Base-by-base conservation (phyloP, 1,139 yeast genomes). In the Groenewaldozyma auringiensis region DNA sequence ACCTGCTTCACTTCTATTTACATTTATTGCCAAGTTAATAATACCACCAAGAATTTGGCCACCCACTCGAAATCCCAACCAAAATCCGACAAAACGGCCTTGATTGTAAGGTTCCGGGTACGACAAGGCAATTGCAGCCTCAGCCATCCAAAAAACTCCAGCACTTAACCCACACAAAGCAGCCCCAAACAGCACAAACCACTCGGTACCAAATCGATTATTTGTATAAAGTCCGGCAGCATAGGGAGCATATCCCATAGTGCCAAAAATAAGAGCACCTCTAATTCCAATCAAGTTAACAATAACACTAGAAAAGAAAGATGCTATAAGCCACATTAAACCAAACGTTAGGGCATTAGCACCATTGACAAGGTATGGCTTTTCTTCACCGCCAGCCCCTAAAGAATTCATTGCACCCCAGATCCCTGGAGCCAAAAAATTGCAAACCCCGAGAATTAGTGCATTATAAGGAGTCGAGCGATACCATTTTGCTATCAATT, bases 111-210 rank as follows among this genome's bases (percentile, higher is more conserved):
- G 18, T 37, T 51, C 52, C 2, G 55, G 50, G 43, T 52, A 52
- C 11, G 53, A 44, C 49, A 49, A 46, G 16, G 52, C 44, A n/a
- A 52, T 47, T 49, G 49, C 50, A 14, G 54, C 55, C 21, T 52
- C 53, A 3, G 50, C 55, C 46, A 48, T 46, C 55, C 55, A 52
- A 32, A 52, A 41, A 43, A 52, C 31, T 13, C 53, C 55, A 8
- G 55, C 55, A 6, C 52, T 47, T 21, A 52, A 49, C 4, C 55
- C 55, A 33, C 54, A 51, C 25, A 51, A 38, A 3, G 41, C 52
- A 29, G 53, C 53, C 6, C 54, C 55, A 21, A 50, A 50, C 29
- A 49, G 42, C 2, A 52, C 55, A 48, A 52, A 52, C 6, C 46
- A 46, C 6, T 39, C 37, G 31, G 48, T 51, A 13, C 53, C 54